Conservation (phyloP, 208 protist species). For the Porcisia deanei region DNA sequence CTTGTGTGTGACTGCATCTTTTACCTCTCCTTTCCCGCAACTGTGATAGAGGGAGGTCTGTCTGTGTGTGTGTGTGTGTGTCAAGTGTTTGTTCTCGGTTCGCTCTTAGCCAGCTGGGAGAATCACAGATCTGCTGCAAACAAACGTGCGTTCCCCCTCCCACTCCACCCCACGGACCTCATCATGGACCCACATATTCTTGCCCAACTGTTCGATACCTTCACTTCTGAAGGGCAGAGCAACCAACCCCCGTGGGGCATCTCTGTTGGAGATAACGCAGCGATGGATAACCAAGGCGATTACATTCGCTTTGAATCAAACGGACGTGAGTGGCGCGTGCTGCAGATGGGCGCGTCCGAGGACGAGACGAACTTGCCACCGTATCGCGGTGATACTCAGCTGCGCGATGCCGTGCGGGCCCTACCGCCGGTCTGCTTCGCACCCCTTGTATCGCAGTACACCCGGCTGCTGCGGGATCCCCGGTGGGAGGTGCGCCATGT, state of each 20-base stretch:
- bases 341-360: slow-evolving; percentile 23
- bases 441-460: slow-evolving; percentile 38
- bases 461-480: slow-evolving; percentile 31
- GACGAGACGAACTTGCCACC: slow-evolving; percentile 23
- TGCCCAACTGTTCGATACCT: slow-evolving; percentile 18
- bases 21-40: too few species aligned
- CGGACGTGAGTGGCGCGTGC: slow-evolving; percentile 31
- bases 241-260: slow-evolving; percentile 18
- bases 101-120: background rate
- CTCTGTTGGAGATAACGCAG: background rate
- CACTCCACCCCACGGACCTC: background rate
- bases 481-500: slow-evolving; percentile 35
- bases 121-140: background rate
- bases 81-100: too few species aligned
- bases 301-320: slow-evolving; percentile 31
- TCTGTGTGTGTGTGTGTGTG: too few species aligned
- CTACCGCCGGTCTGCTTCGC: slow-evolving; percentile 41
- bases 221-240: slow-evolving; percentile 12
- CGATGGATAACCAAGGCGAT: slow-evolving; percentile 9
- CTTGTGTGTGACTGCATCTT: too few species aligned
- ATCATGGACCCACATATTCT: slow-evolving; percentile 28
- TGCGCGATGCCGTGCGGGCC: slow-evolving; percentile 32
- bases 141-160: background rate
- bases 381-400: slow-evolving; percentile 31
- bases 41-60: too few species aligned